A percentile compares a stretch with the other conserved stretches of the same genome.
Conservation (phyloP, 23 red algal genomes). For the Porphyridium purpureum region DNA sequence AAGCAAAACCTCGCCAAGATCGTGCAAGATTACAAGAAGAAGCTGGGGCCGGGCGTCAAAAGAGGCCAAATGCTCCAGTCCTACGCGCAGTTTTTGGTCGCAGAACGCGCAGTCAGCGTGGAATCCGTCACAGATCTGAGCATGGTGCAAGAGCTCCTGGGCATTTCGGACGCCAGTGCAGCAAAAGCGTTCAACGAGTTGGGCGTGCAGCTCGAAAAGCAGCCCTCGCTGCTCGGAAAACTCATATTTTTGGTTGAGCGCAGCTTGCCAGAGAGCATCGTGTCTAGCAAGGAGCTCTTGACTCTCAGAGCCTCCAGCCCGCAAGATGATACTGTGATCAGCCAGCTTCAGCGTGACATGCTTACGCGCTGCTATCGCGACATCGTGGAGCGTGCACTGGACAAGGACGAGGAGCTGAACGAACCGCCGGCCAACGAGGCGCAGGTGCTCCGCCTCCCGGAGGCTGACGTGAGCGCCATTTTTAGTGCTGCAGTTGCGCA, state of each 20-base stretch:
- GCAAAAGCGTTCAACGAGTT: neutral
- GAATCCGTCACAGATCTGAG: neutral
- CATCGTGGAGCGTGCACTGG: no score
- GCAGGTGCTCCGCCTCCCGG: neutral
- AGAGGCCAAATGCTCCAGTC: neutral
- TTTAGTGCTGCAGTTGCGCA: no score
- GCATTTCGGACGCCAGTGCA: neutral
- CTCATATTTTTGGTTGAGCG: constrained; percentile 56
- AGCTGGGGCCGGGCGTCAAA: constrained; percentile 6
- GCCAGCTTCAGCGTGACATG: no score
- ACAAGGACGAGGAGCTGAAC: no score
- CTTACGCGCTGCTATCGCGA: no score
- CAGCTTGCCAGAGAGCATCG: no score
- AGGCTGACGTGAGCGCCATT: neutral
- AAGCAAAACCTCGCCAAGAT: neutral
- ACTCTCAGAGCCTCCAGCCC: no score
- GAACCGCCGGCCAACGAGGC: neutral
- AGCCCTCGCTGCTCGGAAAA: constrained; percentile 56
- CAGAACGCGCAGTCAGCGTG: constrained; percentile 4
- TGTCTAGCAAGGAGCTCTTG: no score
- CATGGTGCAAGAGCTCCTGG: neutral
- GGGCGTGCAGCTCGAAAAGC: constrained; percentile 4
- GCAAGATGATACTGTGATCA: no score
- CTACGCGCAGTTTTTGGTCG: constrained; percentile 8
- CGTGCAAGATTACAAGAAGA: neutral